A percentile compares a stretch with the other conserved stretches of the same genome.
These are phyloP conservation scores for Ambrosia artemisiifolia DNA, from an alignment of 129 eudicot species.

Conservation along the genomic window DNA sequence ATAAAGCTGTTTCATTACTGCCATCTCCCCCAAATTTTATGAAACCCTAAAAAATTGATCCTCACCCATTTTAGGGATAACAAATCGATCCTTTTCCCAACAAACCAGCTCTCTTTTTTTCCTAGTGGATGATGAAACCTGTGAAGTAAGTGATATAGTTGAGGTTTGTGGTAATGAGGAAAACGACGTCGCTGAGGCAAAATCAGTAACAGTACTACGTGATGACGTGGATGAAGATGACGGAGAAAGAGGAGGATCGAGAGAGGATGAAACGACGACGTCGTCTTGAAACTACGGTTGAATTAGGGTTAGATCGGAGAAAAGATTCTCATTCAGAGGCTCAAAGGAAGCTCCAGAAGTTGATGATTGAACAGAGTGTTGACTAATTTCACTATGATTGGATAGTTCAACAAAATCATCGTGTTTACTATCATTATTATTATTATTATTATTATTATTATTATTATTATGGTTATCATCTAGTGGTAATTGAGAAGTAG, in stretches of 20 bases:
- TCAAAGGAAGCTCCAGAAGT: conserved; percentile 30
- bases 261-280: too few species aligned
- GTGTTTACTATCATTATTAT: neutral
- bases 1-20: too few species aligned
- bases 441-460: neutral
- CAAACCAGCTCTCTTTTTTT: conserved; percentile 65
- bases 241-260: conserved; percentile 29
- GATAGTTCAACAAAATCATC: conserved; percentile 16
- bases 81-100: too few species aligned
- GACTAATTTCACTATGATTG: conserved; percentile 13
- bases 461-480: neutral
- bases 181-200: conserved; percentile 1
- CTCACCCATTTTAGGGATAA: too few species aligned
- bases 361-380: conserved; percentile 11
- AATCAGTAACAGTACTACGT: conserved; percentile 27
- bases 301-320: conserved; percentile 66
- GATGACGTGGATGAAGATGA: conserved; percentile 28
- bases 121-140: conserved; percentile 40
- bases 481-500: conserved; percentile 25
- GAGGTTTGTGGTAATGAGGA: conserved; percentile 18
- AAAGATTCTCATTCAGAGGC: conserved; percentile 65
- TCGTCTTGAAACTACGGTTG: conserved; percentile 31
- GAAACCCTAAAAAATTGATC: too few species aligned
- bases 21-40: too few species aligned
- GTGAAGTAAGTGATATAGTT: conserved; percentile 26